phyloP scores from a whole-genome alignment of 495 filamentous ascomycete species.

The Penicillium roqueforti region DNA sequence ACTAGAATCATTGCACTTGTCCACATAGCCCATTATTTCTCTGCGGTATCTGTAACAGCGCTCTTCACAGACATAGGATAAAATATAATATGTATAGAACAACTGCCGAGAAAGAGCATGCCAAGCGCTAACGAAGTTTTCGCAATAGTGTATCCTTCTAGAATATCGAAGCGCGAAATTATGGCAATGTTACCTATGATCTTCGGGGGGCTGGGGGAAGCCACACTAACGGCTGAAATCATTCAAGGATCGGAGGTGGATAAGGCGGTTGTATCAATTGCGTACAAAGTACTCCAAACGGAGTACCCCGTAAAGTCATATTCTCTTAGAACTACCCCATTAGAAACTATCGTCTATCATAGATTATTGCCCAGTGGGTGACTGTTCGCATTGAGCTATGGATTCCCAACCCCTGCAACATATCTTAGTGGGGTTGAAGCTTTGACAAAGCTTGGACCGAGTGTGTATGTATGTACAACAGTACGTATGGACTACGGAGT shows the following conservation, averaged over 20 bases:
- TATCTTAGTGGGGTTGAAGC: background rate
- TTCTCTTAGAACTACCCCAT: background rate
- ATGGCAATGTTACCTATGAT: background rate
- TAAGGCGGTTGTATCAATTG: background rate
- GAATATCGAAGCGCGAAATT: background rate
- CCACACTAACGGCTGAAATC: background rate
- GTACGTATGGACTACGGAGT: background rate
- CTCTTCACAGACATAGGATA: no score
- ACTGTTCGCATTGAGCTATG: background rate
- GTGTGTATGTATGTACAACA: background rate
- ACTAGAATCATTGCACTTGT: background rate
- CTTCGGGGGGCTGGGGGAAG: background rate
- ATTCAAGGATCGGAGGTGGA: background rate
- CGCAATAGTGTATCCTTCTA: background rate
- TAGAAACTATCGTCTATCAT: background rate
- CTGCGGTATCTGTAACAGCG: background rate
- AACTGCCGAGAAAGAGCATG: background rate
- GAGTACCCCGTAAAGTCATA: background rate
- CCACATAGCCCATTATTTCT: no score
- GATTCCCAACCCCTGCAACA: background rate
- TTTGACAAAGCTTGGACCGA: background rate
- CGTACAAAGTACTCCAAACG: background rate
- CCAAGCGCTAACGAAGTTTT: background rate
- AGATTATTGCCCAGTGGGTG: background rate
- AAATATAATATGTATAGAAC: background rate